Conservation (phyloP, 371 early-diverging fungal species). For the Sporodiniella umbellata region DNA sequence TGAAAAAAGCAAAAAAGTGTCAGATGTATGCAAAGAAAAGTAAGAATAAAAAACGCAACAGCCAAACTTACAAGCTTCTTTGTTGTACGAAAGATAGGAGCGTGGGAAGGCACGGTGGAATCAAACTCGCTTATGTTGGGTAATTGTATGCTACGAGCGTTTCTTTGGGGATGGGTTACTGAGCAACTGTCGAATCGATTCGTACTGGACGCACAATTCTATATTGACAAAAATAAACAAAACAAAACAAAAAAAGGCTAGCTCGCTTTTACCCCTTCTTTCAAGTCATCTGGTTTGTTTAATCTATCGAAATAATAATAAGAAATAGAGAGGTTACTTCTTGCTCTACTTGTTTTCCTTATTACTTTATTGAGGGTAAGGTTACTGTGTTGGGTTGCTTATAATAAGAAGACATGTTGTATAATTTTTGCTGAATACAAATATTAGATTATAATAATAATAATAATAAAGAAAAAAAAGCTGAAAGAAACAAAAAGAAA, state of each 20-base stretch:
- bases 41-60: not conserved
- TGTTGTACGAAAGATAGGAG: not conserved
- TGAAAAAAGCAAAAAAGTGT: no score
- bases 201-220: not conserved
- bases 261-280: not conserved
- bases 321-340: not conserved
- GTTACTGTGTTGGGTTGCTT: not conserved
- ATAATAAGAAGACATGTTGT: not conserved
- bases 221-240: not conserved
- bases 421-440: no score
- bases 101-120: not conserved
- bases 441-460: not conserved
- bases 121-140: conserved; percentile 14
- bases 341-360: not conserved
- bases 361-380: not conserved
- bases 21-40: not conserved
- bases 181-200: conserved; percentile 2
- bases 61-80: not conserved
- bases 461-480: not conserved
- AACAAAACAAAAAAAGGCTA: not conserved
- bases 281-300: not conserved
- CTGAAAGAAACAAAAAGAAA: not conserved
- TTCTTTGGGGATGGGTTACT: conserved; percentile 5
- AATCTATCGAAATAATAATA: not conserved
- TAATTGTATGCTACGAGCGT: not conserved